phyloP scores from a whole-genome alignment of 1,284 basidiomycete species.

The Cystobasidium pallidum region DNA sequence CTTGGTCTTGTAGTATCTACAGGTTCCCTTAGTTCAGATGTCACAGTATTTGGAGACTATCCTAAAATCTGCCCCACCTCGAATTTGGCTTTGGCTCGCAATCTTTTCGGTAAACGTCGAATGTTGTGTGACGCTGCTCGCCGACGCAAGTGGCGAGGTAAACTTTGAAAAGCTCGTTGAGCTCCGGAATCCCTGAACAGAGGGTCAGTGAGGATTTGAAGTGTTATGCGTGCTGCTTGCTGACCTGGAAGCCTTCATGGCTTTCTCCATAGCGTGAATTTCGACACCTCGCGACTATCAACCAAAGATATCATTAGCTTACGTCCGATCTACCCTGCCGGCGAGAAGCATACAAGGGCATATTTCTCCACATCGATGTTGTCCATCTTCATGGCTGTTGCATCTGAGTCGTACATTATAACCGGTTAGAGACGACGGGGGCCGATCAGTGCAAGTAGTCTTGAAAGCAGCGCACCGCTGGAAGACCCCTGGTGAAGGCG shows the following conservation, averaged over 20 bases:
- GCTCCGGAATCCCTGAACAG: conserved; percentile 62
- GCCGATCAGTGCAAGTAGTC: neutral
- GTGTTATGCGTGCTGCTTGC: neutral
- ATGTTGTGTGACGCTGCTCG: conserved; percentile 91
- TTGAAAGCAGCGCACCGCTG: neutral
- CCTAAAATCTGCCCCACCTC: conserved; percentile 65
- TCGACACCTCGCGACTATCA: conserved; percentile 78
- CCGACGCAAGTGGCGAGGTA: conserved; percentile 83
- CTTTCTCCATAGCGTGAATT: conserved; percentile 80
- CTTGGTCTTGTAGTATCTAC: conserved; percentile 77
- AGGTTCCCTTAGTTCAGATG: neutral
- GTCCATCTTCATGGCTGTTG: conserved; percentile 5
- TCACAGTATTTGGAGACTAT: no score
- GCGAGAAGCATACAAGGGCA: conserved; percentile 65
- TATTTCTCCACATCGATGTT: conserved; percentile 77
- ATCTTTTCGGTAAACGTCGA: conserved; percentile 76
- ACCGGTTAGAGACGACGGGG: neutral
- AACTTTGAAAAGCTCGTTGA: conserved; percentile 82
- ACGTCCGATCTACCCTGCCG: neutral
- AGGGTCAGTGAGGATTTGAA: neutral
- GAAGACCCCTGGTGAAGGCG: neutral
- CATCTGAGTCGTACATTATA: neutral
- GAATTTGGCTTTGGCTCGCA: conserved; percentile 74
- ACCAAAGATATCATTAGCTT: neutral
- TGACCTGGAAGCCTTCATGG: conserved; percentile 77